These are phyloP conservation scores for Backusella westeae DNA, from an alignment of 192 early-diverging fungal species.

Conservation along the genomic window DNA sequence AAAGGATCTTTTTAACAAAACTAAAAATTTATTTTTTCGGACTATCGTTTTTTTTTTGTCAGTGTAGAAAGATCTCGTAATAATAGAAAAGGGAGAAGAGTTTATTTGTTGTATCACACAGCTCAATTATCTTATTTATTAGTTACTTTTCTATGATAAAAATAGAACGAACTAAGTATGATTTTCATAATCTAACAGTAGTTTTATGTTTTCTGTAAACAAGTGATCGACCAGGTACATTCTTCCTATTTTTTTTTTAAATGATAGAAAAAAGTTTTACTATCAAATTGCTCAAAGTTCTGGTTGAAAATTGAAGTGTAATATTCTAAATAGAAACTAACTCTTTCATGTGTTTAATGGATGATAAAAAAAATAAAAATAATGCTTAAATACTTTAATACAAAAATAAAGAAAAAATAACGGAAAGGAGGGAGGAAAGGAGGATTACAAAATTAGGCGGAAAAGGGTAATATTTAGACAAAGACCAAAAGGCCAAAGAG, in stretches of 20 bases:
- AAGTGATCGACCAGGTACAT: neutral
- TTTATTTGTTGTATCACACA: neutral
- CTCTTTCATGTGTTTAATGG: neutral
- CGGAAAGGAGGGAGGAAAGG: neutral
- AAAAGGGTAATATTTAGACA: conserved; percentile 7
- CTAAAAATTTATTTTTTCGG: neutral
- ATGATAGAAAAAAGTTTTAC: neutral
- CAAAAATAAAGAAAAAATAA: neutral
- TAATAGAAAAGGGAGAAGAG: neutral
- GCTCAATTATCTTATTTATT: neutral
- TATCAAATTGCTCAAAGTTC: neutral
- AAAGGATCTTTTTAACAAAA: neutral
- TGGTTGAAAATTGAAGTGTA: neutral
- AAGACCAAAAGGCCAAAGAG: conserved; percentile 22
- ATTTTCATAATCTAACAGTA: neutral
- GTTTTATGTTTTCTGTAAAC: neutral
- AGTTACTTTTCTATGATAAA: neutral
- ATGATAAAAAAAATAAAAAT: conserved; percentile 5
- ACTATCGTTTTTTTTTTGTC: neutral
- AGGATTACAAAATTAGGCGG: neutral
- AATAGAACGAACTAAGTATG: neutral
- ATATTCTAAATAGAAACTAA: neutral
- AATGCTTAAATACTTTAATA: conserved; percentile 1
- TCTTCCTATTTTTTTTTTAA: neutral
- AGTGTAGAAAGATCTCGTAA: neutral